These are phyloP conservation scores for Polytrichum commune DNA, from an alignment of 225 moss, liverwort and hornwort species.

Conservation along the genomic window DNA sequence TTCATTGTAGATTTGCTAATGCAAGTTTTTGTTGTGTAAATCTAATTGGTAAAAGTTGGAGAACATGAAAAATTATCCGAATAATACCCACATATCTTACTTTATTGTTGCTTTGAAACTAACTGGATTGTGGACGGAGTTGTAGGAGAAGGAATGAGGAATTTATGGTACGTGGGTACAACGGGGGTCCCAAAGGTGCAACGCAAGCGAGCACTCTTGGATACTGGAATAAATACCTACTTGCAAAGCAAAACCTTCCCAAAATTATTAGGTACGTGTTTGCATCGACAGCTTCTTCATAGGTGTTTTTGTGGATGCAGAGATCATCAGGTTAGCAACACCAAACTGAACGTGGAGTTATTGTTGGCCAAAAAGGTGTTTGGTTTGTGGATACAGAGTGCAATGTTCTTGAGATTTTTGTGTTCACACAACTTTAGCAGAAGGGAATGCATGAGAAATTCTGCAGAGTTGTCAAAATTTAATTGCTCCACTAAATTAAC, in stretches of 20 bases:
- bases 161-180: conserved; percentile 94
- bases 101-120: neutral
- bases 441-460: no score
- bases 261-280: conserved; percentile 51
- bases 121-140: conserved; percentile 10
- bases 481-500: no score
- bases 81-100: no score
- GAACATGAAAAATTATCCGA: no score
- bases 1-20: no score
- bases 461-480: no score
- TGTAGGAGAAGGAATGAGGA: conserved; percentile 88
- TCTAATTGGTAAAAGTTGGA: no score
- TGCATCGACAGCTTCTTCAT: neutral
- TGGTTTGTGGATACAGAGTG: neutral
- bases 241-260: conserved; percentile 87
- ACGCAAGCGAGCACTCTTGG: conserved; percentile 49
- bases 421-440: no score
- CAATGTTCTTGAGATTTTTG: no score
- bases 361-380: neutral
- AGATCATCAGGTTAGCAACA: neutral
- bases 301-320: neutral
- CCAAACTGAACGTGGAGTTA: neutral
- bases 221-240: conserved; percentile 91
- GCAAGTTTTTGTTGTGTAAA: no score
- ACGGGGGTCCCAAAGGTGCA: conserved; percentile 87